Conservation (phyloP, 2,329 filamentous ascomycete species). For the Verticillium albo-atrum region DNA sequence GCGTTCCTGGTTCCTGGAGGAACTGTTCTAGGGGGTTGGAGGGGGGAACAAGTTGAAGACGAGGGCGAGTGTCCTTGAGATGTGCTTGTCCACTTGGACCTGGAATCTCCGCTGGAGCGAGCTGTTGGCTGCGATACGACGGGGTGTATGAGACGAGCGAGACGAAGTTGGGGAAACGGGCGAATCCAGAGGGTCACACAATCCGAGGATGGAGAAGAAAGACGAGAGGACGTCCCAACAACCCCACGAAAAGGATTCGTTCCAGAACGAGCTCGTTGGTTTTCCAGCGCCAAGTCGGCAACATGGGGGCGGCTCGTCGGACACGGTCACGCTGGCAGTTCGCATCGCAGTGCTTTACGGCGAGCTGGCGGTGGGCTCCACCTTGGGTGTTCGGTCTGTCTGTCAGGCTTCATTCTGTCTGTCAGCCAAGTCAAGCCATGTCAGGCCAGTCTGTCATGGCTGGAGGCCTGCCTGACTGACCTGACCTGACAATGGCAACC, state of each 20-base stretch:
- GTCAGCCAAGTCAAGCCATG: no score
- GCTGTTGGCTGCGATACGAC: no score
- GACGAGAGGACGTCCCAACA: no score
- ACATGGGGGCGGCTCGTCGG: background rate
- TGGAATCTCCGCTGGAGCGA: no score
- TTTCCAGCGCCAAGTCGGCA: background rate
- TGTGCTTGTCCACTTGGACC: no score
- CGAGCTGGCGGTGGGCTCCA: background rate
- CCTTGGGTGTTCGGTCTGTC: background rate
- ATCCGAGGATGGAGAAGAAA: background rate
- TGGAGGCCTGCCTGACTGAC: background rate
- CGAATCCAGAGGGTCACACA: no score
- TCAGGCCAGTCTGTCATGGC: background rate
- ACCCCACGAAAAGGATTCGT: background rate
- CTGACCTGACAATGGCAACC: background rate
- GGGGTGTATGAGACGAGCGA: no score
- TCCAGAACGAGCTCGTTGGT: background rate
- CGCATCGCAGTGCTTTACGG: background rate
- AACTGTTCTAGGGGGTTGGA: background rate
- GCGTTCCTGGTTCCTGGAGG: background rate
- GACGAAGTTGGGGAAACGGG: no score
- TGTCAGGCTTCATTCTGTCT: no score
- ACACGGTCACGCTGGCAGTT: background rate
- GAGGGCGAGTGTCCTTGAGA: background rate
- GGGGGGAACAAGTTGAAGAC: background rate